These are phyloP conservation scores for Metschnikowia lachancei DNA, from an alignment of 805 yeast species.

Conservation along the genomic window DNA sequence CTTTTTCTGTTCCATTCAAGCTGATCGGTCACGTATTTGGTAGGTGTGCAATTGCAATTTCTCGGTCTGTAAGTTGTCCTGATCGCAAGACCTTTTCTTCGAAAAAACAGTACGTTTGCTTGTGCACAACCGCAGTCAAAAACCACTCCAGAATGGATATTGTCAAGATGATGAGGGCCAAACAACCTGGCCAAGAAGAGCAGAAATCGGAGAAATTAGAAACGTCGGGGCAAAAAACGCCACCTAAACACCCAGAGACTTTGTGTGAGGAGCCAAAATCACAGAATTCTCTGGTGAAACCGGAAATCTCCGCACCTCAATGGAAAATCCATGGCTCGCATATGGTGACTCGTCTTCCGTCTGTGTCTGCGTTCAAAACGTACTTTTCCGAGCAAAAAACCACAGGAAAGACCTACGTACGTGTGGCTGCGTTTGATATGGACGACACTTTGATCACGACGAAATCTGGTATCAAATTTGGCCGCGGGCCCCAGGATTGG, in stretches of 20 bases:
- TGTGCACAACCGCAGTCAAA: background rate
- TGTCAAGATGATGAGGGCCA: slow-evolving; percentile 7
- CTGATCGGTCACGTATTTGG: too few species aligned
- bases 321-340: slow-evolving; percentile 41
- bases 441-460: slow-evolving; percentile 77
- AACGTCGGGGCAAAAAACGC: too few species aligned
- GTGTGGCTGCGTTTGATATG: slow-evolving; percentile 74
- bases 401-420: background rate
- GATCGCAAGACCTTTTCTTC: background rate
- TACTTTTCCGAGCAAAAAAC: background rate
- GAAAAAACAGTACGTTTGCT: background rate
- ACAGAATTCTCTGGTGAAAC: too few species aligned
- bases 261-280: background rate
- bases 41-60: too few species aligned
- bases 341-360: slow-evolving; percentile 43
- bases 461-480: slow-evolving; percentile 58
- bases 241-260: too few species aligned
- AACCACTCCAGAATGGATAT: slow-evolving; percentile 2
- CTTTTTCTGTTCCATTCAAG: too few species aligned
- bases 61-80: too few species aligned
- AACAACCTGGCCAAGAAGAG: background rate
- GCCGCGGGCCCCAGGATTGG: slow-evolving; percentile 72
- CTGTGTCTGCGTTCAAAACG: slow-evolving; percentile 3
- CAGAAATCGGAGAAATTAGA: too few species aligned
- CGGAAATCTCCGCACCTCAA: slow-evolving; percentile 16